Percentiles rank a stretch among this genome's conserved stretches.
phyloP scores from a whole-genome alignment of 345 rosid genomes.

The Mallotus nudiflorus region DNA sequence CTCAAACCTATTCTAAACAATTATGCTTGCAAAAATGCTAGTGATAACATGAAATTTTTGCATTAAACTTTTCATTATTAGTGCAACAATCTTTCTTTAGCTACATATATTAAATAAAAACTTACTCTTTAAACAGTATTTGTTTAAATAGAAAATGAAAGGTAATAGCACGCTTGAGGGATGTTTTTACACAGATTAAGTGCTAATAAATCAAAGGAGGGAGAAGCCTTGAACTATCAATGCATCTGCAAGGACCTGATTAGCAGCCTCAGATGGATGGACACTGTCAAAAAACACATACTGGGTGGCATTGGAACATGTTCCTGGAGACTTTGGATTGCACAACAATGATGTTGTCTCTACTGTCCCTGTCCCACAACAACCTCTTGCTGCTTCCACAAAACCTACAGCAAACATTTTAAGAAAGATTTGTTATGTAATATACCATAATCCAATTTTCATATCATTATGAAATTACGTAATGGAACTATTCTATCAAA shows the following conservation, averaged over 20 bases:
- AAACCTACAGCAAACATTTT: constrained; percentile 47
- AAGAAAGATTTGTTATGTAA: background rate
- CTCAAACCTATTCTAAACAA: too few relatives aligned
- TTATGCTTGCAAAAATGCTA: too few relatives aligned
- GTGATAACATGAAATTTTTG: background rate
- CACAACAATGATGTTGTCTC: constrained; percentile 78
- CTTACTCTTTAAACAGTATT: background rate
- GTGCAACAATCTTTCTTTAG: background rate
- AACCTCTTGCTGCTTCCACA: constrained; percentile 75
- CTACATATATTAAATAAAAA: background rate
- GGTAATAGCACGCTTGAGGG: background rate
- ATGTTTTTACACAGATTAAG: background rate
- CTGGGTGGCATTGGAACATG: constrained; percentile 78
- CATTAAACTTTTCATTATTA: background rate
- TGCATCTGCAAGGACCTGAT: constrained; percentile 71
- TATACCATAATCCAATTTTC: background rate
- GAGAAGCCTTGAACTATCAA: constrained; percentile 64
- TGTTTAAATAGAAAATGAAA: constrained; percentile 8
- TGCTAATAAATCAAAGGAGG: constrained; percentile 38
- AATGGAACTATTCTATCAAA: too few relatives aligned
- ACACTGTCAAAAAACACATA: constrained; percentile 94
- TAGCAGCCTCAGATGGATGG: constrained; percentile 92
- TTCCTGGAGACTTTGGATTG: constrained; percentile 68
- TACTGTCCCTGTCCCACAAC: constrained; percentile 83
- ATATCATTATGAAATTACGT: too few relatives aligned